Base-by-base conservation (phyloP, 305 asterid genomes). In the Fraxinus angustifolia region DNA sequence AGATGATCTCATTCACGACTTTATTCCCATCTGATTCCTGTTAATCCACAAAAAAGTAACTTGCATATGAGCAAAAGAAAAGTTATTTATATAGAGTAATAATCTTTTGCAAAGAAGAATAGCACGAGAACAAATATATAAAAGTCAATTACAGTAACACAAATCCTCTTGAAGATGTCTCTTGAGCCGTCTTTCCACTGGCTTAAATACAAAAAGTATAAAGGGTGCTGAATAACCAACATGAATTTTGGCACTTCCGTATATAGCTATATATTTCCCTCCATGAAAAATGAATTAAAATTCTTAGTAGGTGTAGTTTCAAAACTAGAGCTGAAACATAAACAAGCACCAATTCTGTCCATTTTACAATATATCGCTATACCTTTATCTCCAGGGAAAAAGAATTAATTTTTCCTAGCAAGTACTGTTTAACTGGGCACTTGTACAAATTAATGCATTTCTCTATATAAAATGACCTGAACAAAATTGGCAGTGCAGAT, bases 11-110 rank as follows among this genome's bases (percentile, higher is more conserved):
- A 53, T 36, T 87, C 86, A 93, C 89, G 78, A 93, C 90, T 85
- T 91, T 93, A 84, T 89, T 91, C 82, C 98, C 98, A 88, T 92
- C 96, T 23, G 91, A 84, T 82, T 92, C 97, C 98, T 94, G 75
- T 53, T 81, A 82, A 82, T 80, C 79, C 30, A 60, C 88, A 38
- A 38, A 38, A 75, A 60, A 72, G 60, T 11, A 73, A 81, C 3
- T 19, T 56, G 14, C 50, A 11, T 58, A 31, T 58, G 67, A 73
- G 72, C 70, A 85, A 76, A 50, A 16, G 53, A 4, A 48, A 68
- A 8, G 65, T 19, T 28, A 8, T 26, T 8, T 2, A 56, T 3
- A 48, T 33, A 67, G 14, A 21, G 30, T 21, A 19, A 21, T 23
- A 58, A 42, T 79, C 42, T 38, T 83, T 68, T 34, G 58, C 72